Conservation (phyloP, 345 rosid genomes). For the Mallotus nudiflorus region DNA sequence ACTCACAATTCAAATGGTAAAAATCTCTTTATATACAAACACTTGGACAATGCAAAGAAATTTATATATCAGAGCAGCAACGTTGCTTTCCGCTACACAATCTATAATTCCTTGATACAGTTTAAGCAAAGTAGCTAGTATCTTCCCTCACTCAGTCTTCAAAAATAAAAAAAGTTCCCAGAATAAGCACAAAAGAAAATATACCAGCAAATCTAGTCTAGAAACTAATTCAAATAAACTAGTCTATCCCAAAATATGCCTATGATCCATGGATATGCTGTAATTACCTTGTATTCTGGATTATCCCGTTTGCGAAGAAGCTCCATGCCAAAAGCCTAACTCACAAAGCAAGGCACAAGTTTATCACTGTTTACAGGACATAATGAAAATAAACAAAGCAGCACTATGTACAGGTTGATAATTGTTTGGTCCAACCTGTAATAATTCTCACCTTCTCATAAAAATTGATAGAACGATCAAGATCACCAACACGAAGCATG, state of each 20-base stretch:
- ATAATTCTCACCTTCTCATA: conserved; percentile 74
- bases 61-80: background rate
- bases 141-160: conserved; percentile 2
- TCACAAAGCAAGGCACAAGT: conserved; percentile 18
- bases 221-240: background rate
- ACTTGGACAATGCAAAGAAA: too few species aligned
- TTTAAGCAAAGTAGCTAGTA: background rate
- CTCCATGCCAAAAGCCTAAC: conserved; percentile 96
- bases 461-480: conserved; percentile 80
- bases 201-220: background rate
- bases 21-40: too few species aligned
- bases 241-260: background rate
- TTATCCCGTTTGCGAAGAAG: conserved; percentile 88
- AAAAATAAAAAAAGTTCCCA: background rate
- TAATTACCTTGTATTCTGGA: conserved; percentile 85
- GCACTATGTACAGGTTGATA: background rate
- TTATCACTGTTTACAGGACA: conserved; percentile 1
- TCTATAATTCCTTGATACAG: background rate
- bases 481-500: conserved; percentile 99
- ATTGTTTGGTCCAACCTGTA: conserved; percentile 7
- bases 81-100: background rate
- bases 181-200: background rate
- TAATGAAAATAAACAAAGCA: background rate
- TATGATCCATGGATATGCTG: background rate
- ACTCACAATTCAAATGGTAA: background rate